Conservation (phyloP, 257 asterid species). For the Ophiorrhiza pumila region DNA sequence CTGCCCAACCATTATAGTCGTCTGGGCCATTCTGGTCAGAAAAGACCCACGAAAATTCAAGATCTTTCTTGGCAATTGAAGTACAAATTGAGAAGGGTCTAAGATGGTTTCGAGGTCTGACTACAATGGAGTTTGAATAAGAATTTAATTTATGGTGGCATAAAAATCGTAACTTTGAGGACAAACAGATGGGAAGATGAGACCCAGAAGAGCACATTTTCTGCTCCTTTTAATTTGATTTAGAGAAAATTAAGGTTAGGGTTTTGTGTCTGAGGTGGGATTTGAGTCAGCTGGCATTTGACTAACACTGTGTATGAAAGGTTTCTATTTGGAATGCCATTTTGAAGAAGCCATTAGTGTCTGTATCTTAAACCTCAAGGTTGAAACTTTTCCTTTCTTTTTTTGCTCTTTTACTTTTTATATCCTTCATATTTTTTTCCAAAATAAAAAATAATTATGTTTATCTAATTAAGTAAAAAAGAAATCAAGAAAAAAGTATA, state of each 20-base stretch:
- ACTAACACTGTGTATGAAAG: not conserved
- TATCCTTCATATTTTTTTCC: not conserved
- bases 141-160: conserved; percentile 32
- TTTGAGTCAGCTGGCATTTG: not conserved
- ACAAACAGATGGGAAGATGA: conserved; percentile 37
- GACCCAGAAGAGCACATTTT: conserved; percentile 55
- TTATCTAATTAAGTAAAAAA: no score
- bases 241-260: not conserved
- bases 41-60: conserved; percentile 47
- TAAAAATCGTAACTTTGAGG: conserved; percentile 36
- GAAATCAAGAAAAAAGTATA: no score
- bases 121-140: conserved; percentile 31
- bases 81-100: conserved; percentile 32
- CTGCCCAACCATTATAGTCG: conserved; percentile 83
- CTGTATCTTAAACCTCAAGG: not conserved
- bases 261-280: not conserved
- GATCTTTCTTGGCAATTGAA: conserved; percentile 45
- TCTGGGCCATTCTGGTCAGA: conserved; percentile 35
- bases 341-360: not conserved
- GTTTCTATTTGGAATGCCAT: not conserved
- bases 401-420: not conserved
- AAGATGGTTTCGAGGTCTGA: conserved; percentile 35
- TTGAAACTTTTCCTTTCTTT: not conserved
- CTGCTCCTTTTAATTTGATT: not conserved
- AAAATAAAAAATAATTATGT: no score